phyloP scores from a whole-genome alignment of 2,329 filamentous ascomycete genomes.

The Fusarium chlamydosporum region DNA sequence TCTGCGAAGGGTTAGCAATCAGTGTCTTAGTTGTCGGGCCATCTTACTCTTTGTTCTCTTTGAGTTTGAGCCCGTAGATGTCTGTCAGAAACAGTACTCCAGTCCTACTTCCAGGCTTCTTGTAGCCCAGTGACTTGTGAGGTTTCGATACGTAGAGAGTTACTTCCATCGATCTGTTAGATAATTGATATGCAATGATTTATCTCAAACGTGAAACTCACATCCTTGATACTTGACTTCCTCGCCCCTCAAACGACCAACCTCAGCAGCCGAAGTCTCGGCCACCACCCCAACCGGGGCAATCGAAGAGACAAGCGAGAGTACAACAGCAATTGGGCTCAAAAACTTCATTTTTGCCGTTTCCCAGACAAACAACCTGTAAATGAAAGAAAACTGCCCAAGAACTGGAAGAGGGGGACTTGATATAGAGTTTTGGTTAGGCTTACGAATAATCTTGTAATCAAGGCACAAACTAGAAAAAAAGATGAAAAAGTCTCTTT shows the following conservation, averaged over 20 bases:
- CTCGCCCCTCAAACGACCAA: neutral
- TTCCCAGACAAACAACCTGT: no score
- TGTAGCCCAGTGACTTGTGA: neutral
- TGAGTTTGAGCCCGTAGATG: conserved; percentile 26
- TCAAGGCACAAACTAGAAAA: neutral
- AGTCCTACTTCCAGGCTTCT: conserved; percentile 6
- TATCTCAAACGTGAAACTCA: neutral
- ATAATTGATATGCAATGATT: accelerated
- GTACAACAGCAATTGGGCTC: conserved; percentile 5
- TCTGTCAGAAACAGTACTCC: conserved; percentile 39
- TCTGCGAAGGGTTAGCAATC: neutral
- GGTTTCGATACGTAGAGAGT: conserved; percentile 31
- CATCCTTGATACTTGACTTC: conserved; percentile 20
- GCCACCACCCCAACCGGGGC: conserved; percentile 9
- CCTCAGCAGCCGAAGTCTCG: neutral
- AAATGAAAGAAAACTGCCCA: no score
- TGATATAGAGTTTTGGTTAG: neutral
- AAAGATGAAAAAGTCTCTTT: neutral
- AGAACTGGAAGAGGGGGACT: neutral
- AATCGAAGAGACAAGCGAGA: conserved; percentile 7
- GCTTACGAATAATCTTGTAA: conserved; percentile 1
- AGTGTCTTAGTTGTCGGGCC: accelerated
- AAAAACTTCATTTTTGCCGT: conserved; percentile 17
- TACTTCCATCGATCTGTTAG: conserved; percentile 2
- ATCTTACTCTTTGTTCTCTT: conserved; percentile 21